A percentile compares a stretch with the other conserved stretches of the same genome.
Conservation (phyloP, 2,329 filamentous ascomycete genomes). For the Cordyceps cicadae region DNA sequence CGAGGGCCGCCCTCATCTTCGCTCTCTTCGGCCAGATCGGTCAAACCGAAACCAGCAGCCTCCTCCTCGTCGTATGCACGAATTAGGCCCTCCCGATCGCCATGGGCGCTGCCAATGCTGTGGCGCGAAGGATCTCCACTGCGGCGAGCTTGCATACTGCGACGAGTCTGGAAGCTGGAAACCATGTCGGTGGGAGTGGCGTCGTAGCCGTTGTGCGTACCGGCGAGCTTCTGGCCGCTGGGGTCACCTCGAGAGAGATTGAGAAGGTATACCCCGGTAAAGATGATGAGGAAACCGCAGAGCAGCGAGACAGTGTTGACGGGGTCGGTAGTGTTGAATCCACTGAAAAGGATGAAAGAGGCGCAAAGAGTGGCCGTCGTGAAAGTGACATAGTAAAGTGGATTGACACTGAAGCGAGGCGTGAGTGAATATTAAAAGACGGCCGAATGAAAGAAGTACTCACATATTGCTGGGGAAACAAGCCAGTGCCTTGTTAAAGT, state of each 20-base stretch:
- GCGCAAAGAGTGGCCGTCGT: constrained; percentile 89
- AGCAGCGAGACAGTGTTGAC: constrained; percentile 90
- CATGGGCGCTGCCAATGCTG: constrained; percentile 54
- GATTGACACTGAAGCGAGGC: constrained; percentile 66
- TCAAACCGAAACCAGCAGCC: constrained; percentile 62
- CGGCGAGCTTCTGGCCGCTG: constrained; percentile 61
- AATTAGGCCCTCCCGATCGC: constrained; percentile 76
- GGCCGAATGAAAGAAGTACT: constrained; percentile 28
- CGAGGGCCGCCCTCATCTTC: constrained; percentile 46
- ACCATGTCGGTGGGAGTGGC: constrained; percentile 87
- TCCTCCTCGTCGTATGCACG: constrained; percentile 84
- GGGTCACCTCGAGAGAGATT: constrained; percentile 93
- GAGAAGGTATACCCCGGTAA: constrained; percentile 88
- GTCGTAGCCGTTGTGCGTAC: constrained; percentile 56
- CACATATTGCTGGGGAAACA: constrained; percentile 97
- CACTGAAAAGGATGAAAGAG: constrained; percentile 90
- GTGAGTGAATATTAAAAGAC: constrained; percentile 11
- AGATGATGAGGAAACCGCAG: constrained; percentile 89
- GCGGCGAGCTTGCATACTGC: constrained; percentile 85
- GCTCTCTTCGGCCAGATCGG: constrained; percentile 70
- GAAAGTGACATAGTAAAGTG: constrained; percentile 95
- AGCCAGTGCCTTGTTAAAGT: constrained; percentile 97
- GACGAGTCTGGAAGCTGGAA: constrained; percentile 77
- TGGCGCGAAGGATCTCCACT: constrained; percentile 59
- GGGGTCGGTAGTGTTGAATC: constrained; percentile 88